Evolutionary conservation across 1,284 basidiomycete genomes (phyloP).

Genomic region (Stereum hirsutum): DNA sequence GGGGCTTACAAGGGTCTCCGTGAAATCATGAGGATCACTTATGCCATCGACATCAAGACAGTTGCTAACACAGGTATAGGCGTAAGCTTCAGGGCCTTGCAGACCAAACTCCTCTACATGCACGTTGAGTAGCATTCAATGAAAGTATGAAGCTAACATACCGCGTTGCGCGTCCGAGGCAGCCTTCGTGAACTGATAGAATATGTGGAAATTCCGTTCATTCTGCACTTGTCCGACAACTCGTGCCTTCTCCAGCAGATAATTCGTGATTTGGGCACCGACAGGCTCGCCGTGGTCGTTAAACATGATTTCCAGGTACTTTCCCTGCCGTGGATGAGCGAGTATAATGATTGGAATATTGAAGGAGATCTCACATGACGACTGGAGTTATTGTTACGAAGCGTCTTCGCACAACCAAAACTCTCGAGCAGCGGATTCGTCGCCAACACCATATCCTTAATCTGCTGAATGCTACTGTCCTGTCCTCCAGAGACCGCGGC

Average conservation of each 20-base stretch:
- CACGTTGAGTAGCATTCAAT: slow-evolving; percentile 8
- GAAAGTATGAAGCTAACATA: slow-evolving; percentile 21
- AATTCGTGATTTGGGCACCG: slow-evolving; percentile 98
- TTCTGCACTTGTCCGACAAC: slow-evolving; percentile 96
- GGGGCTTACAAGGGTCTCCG: slow-evolving; percentile 72
- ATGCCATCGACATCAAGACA: slow-evolving; percentile 92
- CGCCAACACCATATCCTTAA: slow-evolving; percentile 99
- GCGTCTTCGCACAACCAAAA: slow-evolving; percentile 98
- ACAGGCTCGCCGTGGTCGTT: slow-evolving; percentile 89
- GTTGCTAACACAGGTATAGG: slow-evolving; percentile 87
- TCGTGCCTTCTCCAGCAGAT: slow-evolving; percentile 94
- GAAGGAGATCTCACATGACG: slow-evolving; percentile 69
- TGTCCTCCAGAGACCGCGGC: slow-evolving; percentile 90
- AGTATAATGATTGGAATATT: background rate
- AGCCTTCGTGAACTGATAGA: slow-evolving; percentile 98
- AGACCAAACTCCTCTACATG: slow-evolving; percentile 83
- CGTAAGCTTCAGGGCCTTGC: slow-evolving; percentile 95
- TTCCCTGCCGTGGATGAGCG: slow-evolving; percentile 55
- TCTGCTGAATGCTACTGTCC: slow-evolving; percentile 85
- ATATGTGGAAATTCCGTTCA: slow-evolving; percentile 98
- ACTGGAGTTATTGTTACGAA: slow-evolving; percentile 98
- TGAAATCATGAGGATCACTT: slow-evolving; percentile 83
- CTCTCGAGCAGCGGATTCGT: slow-evolving; percentile 97
- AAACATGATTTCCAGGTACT: slow-evolving; percentile 99
- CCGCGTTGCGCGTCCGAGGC: slow-evolving; percentile 85